Percentiles rank a stretch among this genome's conserved stretches.
phyloP scores from a whole-genome alignment of 768 basidiomycete species.

The Chalciporus chontae region DNA sequence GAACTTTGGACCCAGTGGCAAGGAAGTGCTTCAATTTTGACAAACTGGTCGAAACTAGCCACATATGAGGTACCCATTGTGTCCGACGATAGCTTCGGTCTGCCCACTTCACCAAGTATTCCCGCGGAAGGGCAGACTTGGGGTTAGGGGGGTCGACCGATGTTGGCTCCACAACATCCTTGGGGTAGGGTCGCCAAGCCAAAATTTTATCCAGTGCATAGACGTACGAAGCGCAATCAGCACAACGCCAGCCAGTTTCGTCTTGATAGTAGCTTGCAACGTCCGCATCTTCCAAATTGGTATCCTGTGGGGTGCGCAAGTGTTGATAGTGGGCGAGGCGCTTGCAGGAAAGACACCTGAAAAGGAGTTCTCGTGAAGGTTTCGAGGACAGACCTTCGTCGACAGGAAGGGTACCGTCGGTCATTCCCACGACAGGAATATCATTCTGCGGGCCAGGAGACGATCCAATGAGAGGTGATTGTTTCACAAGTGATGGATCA shows the following conservation, averaged over 20 bases:
- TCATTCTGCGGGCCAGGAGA: slow-evolving; percentile 9
- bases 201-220: slow-evolving; percentile 79
- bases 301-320: slow-evolving; percentile 46
- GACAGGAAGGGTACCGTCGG: slow-evolving; percentile 18
- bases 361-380: slow-evolving; percentile 50
- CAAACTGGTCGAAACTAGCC: slow-evolving; percentile 69
- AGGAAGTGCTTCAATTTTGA: slow-evolving; percentile 78
- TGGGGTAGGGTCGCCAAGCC: slow-evolving; percentile 86
- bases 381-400: slow-evolving; percentile 18
- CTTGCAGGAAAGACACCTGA: slow-evolving; percentile 82
- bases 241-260: slow-evolving; percentile 60
- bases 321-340: slow-evolving; percentile 81
- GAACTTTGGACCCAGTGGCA: slow-evolving; percentile 59
- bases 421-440: slow-evolving; percentile 35
- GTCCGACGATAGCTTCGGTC: slow-evolving; percentile 73
- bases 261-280: slow-evolving; percentile 64
- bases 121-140: slow-evolving; percentile 70
- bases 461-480: slow-evolving; percentile 4
- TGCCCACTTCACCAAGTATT: slow-evolving; percentile 91
- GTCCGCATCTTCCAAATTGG: slow-evolving; percentile 34
- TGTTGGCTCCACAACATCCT: slow-evolving; percentile 53
- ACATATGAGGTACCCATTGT: slow-evolving; percentile 92
- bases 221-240: slow-evolving; percentile 70
- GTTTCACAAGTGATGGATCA: slow-evolving; percentile 31
- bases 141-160: slow-evolving; percentile 42